phyloP scores from a whole-genome alignment of 2,329 filamentous ascomycete genomes.

The Penicillium sp. region DNA sequence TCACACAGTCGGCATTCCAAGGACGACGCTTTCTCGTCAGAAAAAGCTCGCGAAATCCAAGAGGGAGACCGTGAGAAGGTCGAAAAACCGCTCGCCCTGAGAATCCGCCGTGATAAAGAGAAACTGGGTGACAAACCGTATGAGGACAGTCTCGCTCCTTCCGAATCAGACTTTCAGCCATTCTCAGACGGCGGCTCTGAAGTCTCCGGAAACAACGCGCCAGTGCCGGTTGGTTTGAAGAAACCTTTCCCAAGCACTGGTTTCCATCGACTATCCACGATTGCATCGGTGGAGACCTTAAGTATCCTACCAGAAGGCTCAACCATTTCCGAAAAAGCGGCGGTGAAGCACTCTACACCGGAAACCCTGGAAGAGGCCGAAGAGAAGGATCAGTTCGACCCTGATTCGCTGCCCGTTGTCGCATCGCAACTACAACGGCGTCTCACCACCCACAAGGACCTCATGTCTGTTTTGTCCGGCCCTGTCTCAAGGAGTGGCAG shows the following conservation, averaged over 20 bases:
- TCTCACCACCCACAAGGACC: slow-evolving; percentile 87
- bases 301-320: slow-evolving; percentile 32
- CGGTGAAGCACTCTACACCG: background rate
- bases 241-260: slow-evolving; percentile 55
- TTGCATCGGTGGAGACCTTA: slow-evolving; percentile 59
- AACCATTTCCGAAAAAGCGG: slow-evolving; percentile 7
- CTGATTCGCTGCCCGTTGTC: slow-evolving; percentile 50
- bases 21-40: slow-evolving; percentile 16
- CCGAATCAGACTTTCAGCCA: slow-evolving; percentile 30
- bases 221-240: slow-evolving; percentile 44
- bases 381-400: slow-evolving; percentile 47
- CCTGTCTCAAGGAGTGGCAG: slow-evolving; percentile 64
- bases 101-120: slow-evolving; percentile 15
- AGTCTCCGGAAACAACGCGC: slow-evolving; percentile 38
- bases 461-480: slow-evolving; percentile 86
- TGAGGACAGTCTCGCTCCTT: slow-evolving; percentile 29
- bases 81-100: slow-evolving; percentile 14
- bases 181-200: slow-evolving; percentile 41
- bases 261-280: slow-evolving; percentile 58
- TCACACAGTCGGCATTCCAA: slow-evolving; percentile 24
- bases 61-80: slow-evolving; percentile 19
- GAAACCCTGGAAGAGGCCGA: slow-evolving; percentile 19
- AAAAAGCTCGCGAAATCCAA: slow-evolving; percentile 11
- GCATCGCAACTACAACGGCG: slow-evolving; percentile 63
- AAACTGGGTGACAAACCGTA: slow-evolving; percentile 15